A percentile compares a stretch with the other conserved stretches of the same genome.
Evolutionary conservation across 2,329 filamentous ascomycete species (phyloP).

Genomic region (Ciborinia camelliae): DNA sequence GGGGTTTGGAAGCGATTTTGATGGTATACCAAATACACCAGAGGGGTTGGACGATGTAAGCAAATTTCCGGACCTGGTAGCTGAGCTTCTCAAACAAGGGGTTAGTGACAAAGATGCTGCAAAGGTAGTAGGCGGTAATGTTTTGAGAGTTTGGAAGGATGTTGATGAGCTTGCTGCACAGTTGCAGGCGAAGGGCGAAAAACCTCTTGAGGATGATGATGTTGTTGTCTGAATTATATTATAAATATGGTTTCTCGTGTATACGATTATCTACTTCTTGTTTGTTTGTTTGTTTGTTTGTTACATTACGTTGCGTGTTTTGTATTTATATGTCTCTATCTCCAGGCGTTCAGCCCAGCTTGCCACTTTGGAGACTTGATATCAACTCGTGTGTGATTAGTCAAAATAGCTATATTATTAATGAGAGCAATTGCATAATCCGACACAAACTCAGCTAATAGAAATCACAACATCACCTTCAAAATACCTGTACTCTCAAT

Average conservation of each 20-base stretch:
- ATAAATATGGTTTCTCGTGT: background rate
- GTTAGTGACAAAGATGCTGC: conserved; percentile 70
- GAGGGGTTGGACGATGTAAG: conserved; percentile 79
- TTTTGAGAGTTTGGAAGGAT: conserved; percentile 79
- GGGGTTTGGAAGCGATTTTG: conserved; percentile 85
- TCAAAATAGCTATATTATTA: background rate
- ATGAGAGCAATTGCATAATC: background rate
- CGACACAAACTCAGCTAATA: background rate
- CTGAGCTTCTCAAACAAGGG: conserved; percentile 68
- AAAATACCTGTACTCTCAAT: background rate
- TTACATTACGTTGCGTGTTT: no score
- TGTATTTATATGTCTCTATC: background rate
- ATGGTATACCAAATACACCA: conserved; percentile 67
- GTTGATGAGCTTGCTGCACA: conserved; percentile 68
- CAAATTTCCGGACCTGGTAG: conserved; percentile 75
- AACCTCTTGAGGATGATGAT: conserved; percentile 53
- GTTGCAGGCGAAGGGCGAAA: conserved; percentile 56
- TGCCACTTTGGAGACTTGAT: background rate
- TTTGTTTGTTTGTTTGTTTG: background rate
- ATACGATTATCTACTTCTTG: background rate
- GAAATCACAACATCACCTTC: background rate
- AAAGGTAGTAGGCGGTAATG: conserved; percentile 75
- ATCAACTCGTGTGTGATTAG: background rate
- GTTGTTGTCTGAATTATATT: conserved; percentile 38
- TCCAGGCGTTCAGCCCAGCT: background rate